Conservation (phyloP, 129 eudicot species). For the Flaveria bidentis region DNA sequence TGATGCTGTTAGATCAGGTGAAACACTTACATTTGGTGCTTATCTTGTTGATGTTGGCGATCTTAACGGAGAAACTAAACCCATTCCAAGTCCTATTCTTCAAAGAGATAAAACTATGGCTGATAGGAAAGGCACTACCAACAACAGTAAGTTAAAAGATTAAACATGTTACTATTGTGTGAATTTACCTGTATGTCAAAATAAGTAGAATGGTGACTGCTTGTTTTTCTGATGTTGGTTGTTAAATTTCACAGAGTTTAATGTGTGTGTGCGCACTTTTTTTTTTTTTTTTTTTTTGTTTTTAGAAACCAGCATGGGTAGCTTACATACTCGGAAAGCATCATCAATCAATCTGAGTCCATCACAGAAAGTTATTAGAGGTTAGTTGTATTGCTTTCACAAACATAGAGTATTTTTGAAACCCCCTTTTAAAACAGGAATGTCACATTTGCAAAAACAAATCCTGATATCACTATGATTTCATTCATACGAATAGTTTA, state of each 20-base stretch:
- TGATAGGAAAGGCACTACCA: constrained; percentile 30
- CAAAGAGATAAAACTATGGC: constrained; percentile 35
- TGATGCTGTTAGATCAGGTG: constrained; percentile 64
- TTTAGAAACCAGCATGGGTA: constrained; percentile 37
- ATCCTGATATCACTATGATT: constrained; percentile 6
- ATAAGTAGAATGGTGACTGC: background rate
- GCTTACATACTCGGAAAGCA: constrained; percentile 36
- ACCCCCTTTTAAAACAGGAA: background rate
- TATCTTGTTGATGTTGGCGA: constrained; percentile 82
- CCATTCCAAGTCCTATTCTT: constrained; percentile 27
- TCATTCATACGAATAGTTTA: constrained; percentile 1
- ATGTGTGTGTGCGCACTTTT: background rate
- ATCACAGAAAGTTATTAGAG: constrained; percentile 79
- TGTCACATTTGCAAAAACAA: background rate
- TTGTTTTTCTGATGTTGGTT: constrained; percentile 31
- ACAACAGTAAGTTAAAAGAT: constrained; percentile 27
- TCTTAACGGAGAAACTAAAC: constrained; percentile 42
- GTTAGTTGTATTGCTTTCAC: constrained; percentile 39
- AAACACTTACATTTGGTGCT: constrained; percentile 61
- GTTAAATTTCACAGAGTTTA: constrained; percentile 7
- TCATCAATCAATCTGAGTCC: constrained; percentile 62
- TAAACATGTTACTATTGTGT: background rate
- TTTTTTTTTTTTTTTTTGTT: constrained; percentile 3
- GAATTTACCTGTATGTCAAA: background rate
- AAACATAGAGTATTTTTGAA: background rate